Evolutionary conservation across 805 yeast genomes (phyloP).

Genomic region (Suhomyces pyralidae): DNA sequence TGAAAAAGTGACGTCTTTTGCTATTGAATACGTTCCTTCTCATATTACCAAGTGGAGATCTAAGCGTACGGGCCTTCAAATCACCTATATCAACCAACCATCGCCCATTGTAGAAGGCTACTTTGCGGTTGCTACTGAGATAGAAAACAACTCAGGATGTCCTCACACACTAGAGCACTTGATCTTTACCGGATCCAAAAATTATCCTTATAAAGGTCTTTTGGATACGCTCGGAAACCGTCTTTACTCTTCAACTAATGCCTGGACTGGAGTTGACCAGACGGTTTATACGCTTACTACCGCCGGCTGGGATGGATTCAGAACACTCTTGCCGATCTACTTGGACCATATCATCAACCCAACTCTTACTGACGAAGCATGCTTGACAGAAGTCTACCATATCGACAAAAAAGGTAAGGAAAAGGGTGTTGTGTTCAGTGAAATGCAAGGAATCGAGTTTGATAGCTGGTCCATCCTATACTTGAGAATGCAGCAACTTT

Average conservation of each 20-base stretch:
- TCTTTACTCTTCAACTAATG: conserved; percentile 84
- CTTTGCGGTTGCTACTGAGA: conserved; percentile 94
- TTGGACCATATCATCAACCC: conserved; percentile 85
- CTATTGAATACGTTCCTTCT: conserved; percentile 74
- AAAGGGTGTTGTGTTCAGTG: conserved; percentile 94
- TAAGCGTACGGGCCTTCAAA: conserved; percentile 73
- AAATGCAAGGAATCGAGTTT: conserved; percentile 91
- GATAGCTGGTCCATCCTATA: conserved; percentile 67
- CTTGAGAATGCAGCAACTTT: conserved; percentile 55
- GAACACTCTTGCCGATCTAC: conserved; percentile 78
- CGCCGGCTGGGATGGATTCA: conserved; percentile 97
- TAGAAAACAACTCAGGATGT: conserved; percentile 79
- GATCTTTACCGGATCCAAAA: conserved; percentile 88
- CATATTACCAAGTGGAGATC: conserved; percentile 75
- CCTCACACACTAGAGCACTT: conserved; percentile 96
- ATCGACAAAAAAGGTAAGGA: conserved; percentile 88
- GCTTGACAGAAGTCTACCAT: conserved; percentile 92
- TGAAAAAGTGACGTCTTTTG: conserved; percentile 40
- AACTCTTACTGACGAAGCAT: conserved; percentile 84
- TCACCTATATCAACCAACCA: conserved; percentile 71
- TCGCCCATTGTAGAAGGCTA: conserved; percentile 91
- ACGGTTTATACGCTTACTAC: conserved; percentile 88
- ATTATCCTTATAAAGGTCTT: conserved; percentile 87
- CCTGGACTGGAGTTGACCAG: conserved; percentile 96
- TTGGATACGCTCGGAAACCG: conserved; percentile 83